A percentile compares a stretch with the other conserved stretches of the same genome.
phyloP scores from a whole-genome alignment of 768 basidiomycete genomes.

The Epithele typhae region DNA sequence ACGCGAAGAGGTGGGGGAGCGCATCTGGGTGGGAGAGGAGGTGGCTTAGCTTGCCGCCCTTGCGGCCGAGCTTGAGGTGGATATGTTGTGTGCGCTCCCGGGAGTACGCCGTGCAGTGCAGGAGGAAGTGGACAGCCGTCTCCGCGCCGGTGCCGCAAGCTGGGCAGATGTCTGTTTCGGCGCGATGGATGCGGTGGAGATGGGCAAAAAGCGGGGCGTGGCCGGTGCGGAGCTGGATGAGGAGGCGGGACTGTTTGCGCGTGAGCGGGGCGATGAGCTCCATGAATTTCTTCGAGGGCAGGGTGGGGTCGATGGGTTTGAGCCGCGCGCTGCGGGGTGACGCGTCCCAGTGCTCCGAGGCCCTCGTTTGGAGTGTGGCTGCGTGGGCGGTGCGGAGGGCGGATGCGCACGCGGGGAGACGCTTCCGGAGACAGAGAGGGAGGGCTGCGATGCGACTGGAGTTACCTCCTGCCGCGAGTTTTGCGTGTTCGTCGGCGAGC shows the following conservation, averaged over 20 bases:
- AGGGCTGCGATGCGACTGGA: not conserved
- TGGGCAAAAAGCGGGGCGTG: constrained; percentile 29
- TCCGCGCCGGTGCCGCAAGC: constrained; percentile 4
- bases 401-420: not conserved
- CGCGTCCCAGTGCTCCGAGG: not conserved
- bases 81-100: not conserved
- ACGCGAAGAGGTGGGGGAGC: too few relatives aligned
- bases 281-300: not conserved
- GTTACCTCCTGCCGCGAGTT: constrained; percentile 14
- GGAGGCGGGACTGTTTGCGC: not conserved
- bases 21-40: too few relatives aligned
- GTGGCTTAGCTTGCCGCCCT: too few relatives aligned
- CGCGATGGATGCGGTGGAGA: constrained; percentile 14
- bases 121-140: constrained; percentile 18
- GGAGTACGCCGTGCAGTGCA: constrained; percentile 11
- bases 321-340: not conserved
- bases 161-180: constrained; percentile 9
- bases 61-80: too few relatives aligned
- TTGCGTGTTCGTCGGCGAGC: constrained; percentile 17
- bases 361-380: not conserved
- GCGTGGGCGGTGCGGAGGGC: not conserved
- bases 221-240: constrained; percentile 30
- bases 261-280: not conserved
- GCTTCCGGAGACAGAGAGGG: not conserved
- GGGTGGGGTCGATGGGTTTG: not conserved